Base-by-base conservation (phyloP, 371 early-diverging fungal genomes). In the Sporodiniella umbellata region DNA sequence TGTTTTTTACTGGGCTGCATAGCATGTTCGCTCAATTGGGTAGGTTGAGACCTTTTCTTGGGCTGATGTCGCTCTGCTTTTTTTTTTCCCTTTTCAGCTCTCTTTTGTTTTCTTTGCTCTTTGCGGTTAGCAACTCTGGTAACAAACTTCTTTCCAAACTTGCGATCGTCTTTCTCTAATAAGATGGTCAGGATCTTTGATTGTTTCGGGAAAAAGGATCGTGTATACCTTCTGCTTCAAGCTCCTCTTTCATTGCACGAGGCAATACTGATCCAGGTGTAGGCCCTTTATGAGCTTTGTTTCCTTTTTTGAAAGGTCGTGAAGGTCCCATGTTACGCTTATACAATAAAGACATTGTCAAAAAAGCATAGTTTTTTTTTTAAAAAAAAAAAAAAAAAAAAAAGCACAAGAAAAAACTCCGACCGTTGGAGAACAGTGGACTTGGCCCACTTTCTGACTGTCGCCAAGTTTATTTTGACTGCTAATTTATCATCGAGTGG, bases 41-140 rank as follows among this genome's bases (percentile, higher is more conserved):
- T 45, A 22, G 39, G 37, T 18, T 47, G 19, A 23, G 48, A 26
- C 25, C 51, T 45, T 8, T 54, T 62, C 40, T 48, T 56, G 22
- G 2, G 21, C 30, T 33, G 33, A 12, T 40, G 21, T 21, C 12
- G 3, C 21, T 35, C 52, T 38, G 56, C 61, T 23, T 64, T 67
- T 4, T 69, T 60, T 37, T 71, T 69, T 5, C 69, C 62, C 48
- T 73, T 73, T 4, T 68, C 78, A 19, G 35, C 21, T 37, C 72
- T 56, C 42, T 74, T 63, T 47, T 72, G 70, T 33, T 79, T 69
- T 48, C 77, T 64, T 10, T 64, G 19, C 19, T 66, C 66, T 49
- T 66, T 74, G 23, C 74, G 65, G 35, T 48, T 65, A 14, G 62
- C 55, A 1, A 49, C 57, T 21, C 57, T 60, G 43, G 58, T 61